A percentile compares a stretch with the other conserved stretches of the same genome.
Evolutionary conservation across 2,329 filamentous ascomycete genomes (phyloP).

Genomic region (Sporothrix humicola): DNA sequence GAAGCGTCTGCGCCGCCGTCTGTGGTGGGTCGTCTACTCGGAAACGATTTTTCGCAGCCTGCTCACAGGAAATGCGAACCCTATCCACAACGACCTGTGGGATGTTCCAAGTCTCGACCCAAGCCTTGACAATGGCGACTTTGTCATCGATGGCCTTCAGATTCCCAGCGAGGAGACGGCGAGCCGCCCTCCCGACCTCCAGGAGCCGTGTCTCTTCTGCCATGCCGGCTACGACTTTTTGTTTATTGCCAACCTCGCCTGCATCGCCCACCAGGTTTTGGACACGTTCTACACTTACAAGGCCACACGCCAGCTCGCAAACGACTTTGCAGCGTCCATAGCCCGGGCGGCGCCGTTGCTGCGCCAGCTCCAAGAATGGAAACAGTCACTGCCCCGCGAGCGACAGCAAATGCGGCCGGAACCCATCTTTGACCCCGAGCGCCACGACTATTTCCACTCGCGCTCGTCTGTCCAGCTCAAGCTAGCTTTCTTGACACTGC

Average conservation of each 20-base stretch:
- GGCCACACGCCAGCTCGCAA: neutral
- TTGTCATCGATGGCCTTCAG: slow-evolving; percentile 21
- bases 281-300: neutral
- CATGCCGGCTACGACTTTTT: slow-evolving; percentile 10
- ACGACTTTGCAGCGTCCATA: neutral
- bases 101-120: neutral
- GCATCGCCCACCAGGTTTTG: neutral
- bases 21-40: slow-evolving; percentile 19
- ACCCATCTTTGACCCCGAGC: slow-evolving; percentile 5
- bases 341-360: neutral
- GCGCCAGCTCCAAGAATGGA: neutral
- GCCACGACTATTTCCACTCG: slow-evolving; percentile 23
- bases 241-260: neutral
- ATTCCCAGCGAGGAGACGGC: slow-evolving; percentile 18
- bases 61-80: neutral
- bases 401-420: slow-evolving; percentile 7
- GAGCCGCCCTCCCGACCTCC: neutral
- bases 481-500: neutral
- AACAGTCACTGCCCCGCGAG: neutral
- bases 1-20: slow-evolving; percentile 16
- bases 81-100: slow-evolving; percentile 12
- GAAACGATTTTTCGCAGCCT: slow-evolving; percentile 5
- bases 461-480: slow-evolving; percentile 21
- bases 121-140: neutral
- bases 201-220: slow-evolving; percentile 12